phyloP scores from a whole-genome alignment of 805 yeast species.

The Vanderwaltozyma polyspora region DNA sequence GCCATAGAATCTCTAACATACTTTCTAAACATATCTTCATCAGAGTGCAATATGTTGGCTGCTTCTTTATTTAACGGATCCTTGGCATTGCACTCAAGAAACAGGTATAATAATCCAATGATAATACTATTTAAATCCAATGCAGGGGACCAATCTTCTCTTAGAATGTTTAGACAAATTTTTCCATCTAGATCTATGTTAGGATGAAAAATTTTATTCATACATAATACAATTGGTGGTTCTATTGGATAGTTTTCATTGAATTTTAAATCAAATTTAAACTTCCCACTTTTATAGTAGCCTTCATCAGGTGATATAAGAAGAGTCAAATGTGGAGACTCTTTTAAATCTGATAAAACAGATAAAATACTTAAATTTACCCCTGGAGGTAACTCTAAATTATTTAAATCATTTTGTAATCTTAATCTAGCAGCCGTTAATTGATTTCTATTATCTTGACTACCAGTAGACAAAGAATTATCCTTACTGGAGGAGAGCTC shows the following conservation, averaged over 20 bases:
- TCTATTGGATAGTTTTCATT: conserved; percentile 78
- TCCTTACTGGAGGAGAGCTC: too few species aligned
- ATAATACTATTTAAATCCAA: conserved; percentile 69
- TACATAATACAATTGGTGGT: conserved; percentile 75
- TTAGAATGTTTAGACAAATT: conserved; percentile 77
- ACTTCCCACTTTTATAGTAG: conserved; percentile 18
- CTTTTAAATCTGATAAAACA: conserved; percentile 3
- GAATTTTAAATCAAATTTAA: conserved; percentile 55
- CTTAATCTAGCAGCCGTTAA: conserved; percentile 15
- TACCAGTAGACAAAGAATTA: too few species aligned
- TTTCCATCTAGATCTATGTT: conserved; percentile 86
- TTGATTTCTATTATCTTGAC: too few species aligned
- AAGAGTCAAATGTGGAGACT: conserved; percentile 11
- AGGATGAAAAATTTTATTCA: conserved; percentile 77
- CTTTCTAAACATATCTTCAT: conserved; percentile 38
- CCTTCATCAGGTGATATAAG: conserved; percentile 22
- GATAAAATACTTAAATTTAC: conserved; percentile 6
- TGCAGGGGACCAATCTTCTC: conserved; percentile 97
- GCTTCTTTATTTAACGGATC: conserved; percentile 93
- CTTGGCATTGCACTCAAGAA: conserved; percentile 80
- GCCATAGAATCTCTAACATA: conserved; percentile 55
- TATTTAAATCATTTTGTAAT: conserved; percentile 17
- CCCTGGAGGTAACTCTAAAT: conserved; percentile 19
- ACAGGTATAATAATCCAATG: conserved; percentile 75
- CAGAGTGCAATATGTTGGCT: conserved; percentile 44